phyloP scores from a whole-genome alignment of 371 early-diverging fungal species.

The Cokeromyces recurvatus region DNA sequence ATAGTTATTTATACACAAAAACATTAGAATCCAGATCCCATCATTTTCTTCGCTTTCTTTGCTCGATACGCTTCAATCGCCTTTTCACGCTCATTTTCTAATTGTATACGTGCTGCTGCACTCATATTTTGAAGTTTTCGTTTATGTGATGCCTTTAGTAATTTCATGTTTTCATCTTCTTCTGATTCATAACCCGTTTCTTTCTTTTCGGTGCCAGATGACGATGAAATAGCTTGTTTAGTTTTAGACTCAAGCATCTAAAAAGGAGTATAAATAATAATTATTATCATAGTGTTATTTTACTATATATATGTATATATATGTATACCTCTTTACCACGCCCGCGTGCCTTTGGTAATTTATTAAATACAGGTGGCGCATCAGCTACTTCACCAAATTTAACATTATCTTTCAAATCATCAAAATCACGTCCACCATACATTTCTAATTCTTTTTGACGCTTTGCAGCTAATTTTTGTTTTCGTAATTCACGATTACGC shows the following conservation, averaged over 20 bases:
- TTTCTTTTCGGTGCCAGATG: conserved; percentile 4
- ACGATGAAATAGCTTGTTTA: conserved; percentile 11
- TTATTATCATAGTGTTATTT: too few species aligned
- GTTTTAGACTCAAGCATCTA: conserved; percentile 26
- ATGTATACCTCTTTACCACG: conserved; percentile 35
- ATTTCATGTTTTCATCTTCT: conserved; percentile 45
- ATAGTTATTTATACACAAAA: too few species aligned
- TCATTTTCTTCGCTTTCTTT: conserved; percentile 45
- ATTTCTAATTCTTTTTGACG: conserved; percentile 27
- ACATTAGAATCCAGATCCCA: too few species aligned
- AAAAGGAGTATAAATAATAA: too few species aligned
- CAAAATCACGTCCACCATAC: conserved; percentile 46
- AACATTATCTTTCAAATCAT: conserved; percentile 48
- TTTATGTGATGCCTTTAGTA: conserved; percentile 42
- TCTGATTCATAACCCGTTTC: conserved; percentile 33
- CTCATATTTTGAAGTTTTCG: conserved; percentile 42
- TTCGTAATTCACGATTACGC: conserved; percentile 38
- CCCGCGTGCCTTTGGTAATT: conserved; percentile 48
- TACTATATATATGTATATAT: too few species aligned
- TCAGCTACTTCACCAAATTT: conserved; percentile 57
- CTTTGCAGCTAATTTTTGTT: conserved; percentile 38
- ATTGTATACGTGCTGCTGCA: conserved; percentile 31
- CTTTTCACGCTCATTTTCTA: conserved; percentile 40
- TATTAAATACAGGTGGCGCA: conserved; percentile 48
- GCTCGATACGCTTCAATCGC: conserved; percentile 43